These are phyloP conservation scores for Hippophae rhamnoides DNA, from an alignment of 306 rosid genomes.

Conservation along the genomic window DNA sequence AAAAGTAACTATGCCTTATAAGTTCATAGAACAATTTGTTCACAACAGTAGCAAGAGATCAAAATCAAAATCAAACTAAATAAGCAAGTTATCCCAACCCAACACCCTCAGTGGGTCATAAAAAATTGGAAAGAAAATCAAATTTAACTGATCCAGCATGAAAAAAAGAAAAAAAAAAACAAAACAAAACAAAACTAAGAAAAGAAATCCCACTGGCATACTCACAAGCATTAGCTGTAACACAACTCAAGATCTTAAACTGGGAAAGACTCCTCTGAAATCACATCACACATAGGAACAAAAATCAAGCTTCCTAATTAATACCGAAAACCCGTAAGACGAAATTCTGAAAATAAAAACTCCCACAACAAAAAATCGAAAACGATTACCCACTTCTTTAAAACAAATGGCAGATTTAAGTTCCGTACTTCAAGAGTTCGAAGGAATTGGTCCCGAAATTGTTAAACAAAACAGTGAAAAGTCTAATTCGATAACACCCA, in stretches of 20 bases:
- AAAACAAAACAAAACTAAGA: too few relatives aligned
- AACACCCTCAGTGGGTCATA: neutral
- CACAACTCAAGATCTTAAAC: too few relatives aligned
- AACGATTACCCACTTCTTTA: slow-evolving; percentile 1
- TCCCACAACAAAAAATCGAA: neutral
- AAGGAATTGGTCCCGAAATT: too few relatives aligned
- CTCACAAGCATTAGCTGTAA: too few relatives aligned
- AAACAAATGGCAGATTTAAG: neutral
- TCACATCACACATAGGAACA: neutral
- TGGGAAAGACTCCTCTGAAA: too few relatives aligned
- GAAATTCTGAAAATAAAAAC: neutral
- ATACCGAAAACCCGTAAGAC: neutral
- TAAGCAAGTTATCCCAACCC: neutral
- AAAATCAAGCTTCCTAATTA: neutral
- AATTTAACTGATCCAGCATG: neutral
- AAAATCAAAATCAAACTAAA: neutral
- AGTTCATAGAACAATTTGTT: neutral
- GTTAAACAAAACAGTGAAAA: neutral
- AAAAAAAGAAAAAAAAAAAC: too few relatives aligned
- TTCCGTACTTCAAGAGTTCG: neutral
- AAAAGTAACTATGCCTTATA: neutral
- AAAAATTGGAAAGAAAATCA: neutral
- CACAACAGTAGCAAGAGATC: neutral
- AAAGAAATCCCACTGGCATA: neutral
- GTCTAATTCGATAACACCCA: neutral